Evolutionary conservation across 2,329 filamentous ascomycete species (phyloP), one percentile per base, ranked within the genome.

Genomic region (Zasmidium angulare): DNA sequence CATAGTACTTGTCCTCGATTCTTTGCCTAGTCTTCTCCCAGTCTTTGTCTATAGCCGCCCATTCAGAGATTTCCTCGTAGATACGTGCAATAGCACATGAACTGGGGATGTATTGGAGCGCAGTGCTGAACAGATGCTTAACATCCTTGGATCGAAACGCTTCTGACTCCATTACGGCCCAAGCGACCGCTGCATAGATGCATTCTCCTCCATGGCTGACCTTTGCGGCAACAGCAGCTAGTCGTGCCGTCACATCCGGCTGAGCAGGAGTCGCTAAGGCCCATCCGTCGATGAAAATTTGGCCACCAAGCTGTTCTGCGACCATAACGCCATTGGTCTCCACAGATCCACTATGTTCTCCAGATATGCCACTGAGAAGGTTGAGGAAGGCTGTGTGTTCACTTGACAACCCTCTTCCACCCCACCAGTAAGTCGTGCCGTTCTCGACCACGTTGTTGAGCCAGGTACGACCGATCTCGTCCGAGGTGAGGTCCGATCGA

Each of bases 241-340:
- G 29, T 48, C 21, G 22, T 21, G 53, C 40, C 21, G 53, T 40
- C 2, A 55, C 22, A 11, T 12, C 23, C 14, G 53, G 53, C 17
- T 48, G 46, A 9, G 40, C 53, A 9, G 53, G 53, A 31, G 53
- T 21, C 2, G 47, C 46, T 21, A 55, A n/a, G 2, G 53, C 53
- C 53, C 53, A 55, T 17, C 53, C 53, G 31, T 55, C 53, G 14
- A 55, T 55, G 43, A 55, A 55, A 19, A 55, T 55, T 19, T 55
- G 53, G 26, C 22, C 53, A 10, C 53, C 53, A 14, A 55, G 46
- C 23, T 55, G 53, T 26, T 55, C 53, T 10, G 53, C 53, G 10
- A 55, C 26, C 12, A 46, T 55, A 19, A 20, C 47, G 12, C 53
- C 43, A 29, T 55, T 55, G 12, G 46, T 55, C 12, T 48, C 19